Percentiles rank a stretch among this genome's conserved stretches.
phyloP scores from a whole-genome alignment of 2,329 filamentous ascomycete species.

The Aspergillus neoniger region DNA sequence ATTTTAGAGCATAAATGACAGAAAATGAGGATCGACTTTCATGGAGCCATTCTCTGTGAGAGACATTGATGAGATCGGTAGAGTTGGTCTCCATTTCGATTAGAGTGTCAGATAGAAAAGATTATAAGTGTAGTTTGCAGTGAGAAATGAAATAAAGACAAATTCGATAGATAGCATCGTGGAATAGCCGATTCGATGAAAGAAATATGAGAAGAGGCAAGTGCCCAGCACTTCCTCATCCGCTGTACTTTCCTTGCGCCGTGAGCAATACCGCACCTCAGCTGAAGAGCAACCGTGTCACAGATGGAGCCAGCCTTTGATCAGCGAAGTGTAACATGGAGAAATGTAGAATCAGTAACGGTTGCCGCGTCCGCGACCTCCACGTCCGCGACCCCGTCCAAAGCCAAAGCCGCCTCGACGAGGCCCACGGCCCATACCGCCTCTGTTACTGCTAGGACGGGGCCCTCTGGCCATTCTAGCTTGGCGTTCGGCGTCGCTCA shows the following conservation, averaged over 20 bases:
- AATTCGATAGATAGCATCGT: not conserved
- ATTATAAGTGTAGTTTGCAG: not conserved
- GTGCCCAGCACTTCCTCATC: not conserved
- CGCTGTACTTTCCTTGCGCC: not conserved
- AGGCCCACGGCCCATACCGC: constrained; percentile 14
- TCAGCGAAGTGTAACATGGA: not conserved
- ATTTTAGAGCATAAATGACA: not conserved
- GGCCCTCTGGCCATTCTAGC: constrained; percentile 62
- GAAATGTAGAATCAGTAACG: not conserved
- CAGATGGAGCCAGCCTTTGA: not conserved
- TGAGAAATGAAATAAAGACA: not conserved
- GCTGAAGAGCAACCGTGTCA: not conserved
- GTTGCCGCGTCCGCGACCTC: constrained; percentile 23
- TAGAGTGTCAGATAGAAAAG: not conserved
- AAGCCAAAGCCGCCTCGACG: constrained; percentile 23
- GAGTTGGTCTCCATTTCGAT: not conserved
- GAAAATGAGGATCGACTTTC: not conserved
- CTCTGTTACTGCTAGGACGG: constrained; percentile 36
- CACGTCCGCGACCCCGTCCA: constrained; percentile 22
- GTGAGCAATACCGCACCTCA: too few species aligned
- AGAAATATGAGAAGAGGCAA: not conserved
- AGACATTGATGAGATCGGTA: not conserved
- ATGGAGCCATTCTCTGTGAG: not conserved
- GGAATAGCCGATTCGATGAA: too few species aligned
- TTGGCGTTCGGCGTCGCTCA: constrained; percentile 69